Evolutionary conservation across 2,329 filamentous ascomycete species (phyloP), one percentile per base, ranked within the genome.

Genomic region (Dactylellina drechsleri): DNA sequence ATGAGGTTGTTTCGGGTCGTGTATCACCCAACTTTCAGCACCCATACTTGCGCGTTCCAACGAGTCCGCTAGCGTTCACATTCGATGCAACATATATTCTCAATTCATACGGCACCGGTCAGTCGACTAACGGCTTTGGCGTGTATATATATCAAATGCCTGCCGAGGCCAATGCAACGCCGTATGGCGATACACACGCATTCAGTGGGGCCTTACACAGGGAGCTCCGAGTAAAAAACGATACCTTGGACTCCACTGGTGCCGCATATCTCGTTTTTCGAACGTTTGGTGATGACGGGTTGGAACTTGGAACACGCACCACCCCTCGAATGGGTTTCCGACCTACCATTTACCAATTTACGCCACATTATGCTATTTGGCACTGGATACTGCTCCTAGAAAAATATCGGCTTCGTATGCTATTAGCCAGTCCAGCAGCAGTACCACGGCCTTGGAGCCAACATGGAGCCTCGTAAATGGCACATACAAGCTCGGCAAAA

Each of bases 331-430:
- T n/a, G n/a, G n/a, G n/a, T n/a, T n/a, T n/a, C n/a, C n/a, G n/a
- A n/a, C n/a, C n/a, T n/a, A n/a, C n/a, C n/a, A n/a, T n/a, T n/a
- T n/a, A n/a, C n/a, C n/a, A n/a, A 20, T 58, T 4, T 58, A 43
- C 15, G 53, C 53, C 3, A 58, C 54, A 8, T 5, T 58, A 10
- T 58, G 54, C 31, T 58, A 58, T 45, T 43, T 26, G 54, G 54
- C 54, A 23, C 20, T 58, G 16, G 54, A 58, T 20, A 58, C 54
- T 43, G 28, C 28, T 20, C 2, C 4, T 41, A 58, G 54, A 26
- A 13, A 58, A 4, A 58, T 58, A 20, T 43, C 13, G 7, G 54
- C 36, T 7, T 58, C 54, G 3, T 7, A 4, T 20, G 20, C 41
- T 45, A 7, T 18, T 8, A 58, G 8, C 20, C 8, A 16, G 4